A percentile compares a stretch with the other conserved stretches of the same genome.
Conservation (phyloP, 140 eudicot species). For the Oenanthe javanica region DNA sequence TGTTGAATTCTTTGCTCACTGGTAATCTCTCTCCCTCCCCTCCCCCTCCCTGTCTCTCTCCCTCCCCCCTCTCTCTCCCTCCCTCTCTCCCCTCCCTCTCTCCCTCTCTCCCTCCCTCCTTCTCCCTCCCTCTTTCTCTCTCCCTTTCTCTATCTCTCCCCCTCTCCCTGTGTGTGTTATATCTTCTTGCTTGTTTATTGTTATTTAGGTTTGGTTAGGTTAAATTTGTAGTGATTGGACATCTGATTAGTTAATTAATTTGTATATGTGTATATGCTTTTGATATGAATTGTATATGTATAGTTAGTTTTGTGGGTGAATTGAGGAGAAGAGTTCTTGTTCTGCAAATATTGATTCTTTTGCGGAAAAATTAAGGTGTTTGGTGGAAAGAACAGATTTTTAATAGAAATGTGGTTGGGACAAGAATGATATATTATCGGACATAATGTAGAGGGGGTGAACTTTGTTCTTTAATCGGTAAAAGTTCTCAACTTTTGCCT, state of each 20-base stretch:
- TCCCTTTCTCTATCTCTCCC: too few species aligned
- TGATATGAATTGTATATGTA: neutral
- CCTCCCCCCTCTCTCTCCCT: too few species aligned
- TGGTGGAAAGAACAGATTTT: too few species aligned
- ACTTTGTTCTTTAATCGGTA: too few species aligned
- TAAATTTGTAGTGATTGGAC: neutral
- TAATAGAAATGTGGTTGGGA: too few species aligned
- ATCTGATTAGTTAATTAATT: neutral
- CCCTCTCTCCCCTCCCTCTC: too few species aligned
- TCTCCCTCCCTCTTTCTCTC: too few species aligned
- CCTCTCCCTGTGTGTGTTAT: neutral
- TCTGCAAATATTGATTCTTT: neutral
- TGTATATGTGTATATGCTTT: neutral
- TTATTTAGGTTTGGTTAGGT: neutral
- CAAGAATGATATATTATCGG: too few species aligned
- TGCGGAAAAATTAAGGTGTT: neutral
- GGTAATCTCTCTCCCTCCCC: conserved; percentile 27
- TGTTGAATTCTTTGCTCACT: conserved; percentile 91
- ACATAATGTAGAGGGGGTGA: too few species aligned
- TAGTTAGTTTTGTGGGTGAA: neutral
- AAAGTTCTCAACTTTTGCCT: too few species aligned
- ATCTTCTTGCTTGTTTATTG: neutral
- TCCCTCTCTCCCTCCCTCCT: too few species aligned
- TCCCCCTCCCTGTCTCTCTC: too few species aligned
- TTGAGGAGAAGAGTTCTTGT: neutral